These are phyloP conservation scores for Epithemia pelagica DNA, from an alignment of 108 stramenopile genomes.

Conservation along the genomic window DNA sequence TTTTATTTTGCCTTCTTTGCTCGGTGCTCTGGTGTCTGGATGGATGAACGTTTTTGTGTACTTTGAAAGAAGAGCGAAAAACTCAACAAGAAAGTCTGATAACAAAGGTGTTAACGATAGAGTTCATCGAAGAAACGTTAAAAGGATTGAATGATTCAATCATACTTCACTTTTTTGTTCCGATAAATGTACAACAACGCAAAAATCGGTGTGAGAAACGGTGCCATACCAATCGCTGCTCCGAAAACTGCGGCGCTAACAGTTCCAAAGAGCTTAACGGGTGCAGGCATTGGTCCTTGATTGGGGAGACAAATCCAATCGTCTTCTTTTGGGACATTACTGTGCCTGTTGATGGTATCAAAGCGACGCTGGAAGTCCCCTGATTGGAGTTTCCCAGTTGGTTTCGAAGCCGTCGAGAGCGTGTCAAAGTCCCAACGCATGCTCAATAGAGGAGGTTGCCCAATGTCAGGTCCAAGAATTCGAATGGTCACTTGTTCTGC, in stretches of 20 bases:
- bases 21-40: constrained; percentile 49
- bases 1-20: constrained; percentile 43
- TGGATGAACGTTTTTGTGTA: constrained; percentile 45
- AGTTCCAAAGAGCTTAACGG: not conserved
- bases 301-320: constrained; percentile 1
- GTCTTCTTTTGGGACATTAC: not conserved
- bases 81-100: not conserved
- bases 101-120: too few species aligned
- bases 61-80: constrained; percentile 7
- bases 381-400: not conserved
- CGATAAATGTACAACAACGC: not conserved
- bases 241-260: not conserved
- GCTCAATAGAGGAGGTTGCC: constrained; percentile 22
- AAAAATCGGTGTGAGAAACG: not conserved
- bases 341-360: not conserved
- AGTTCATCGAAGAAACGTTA: too few species aligned
- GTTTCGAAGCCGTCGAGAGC: constrained; percentile 3
- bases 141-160: not conserved
- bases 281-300: not conserved
- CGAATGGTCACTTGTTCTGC: constrained; percentile 19
- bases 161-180: not conserved
- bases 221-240: not conserved
- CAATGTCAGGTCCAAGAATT: constrained; percentile 19
- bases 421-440: constrained; percentile 8
- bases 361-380: not conserved